Conservation (phyloP, 2,329 filamentous ascomycete genomes). For the Cytospora piceicola region DNA sequence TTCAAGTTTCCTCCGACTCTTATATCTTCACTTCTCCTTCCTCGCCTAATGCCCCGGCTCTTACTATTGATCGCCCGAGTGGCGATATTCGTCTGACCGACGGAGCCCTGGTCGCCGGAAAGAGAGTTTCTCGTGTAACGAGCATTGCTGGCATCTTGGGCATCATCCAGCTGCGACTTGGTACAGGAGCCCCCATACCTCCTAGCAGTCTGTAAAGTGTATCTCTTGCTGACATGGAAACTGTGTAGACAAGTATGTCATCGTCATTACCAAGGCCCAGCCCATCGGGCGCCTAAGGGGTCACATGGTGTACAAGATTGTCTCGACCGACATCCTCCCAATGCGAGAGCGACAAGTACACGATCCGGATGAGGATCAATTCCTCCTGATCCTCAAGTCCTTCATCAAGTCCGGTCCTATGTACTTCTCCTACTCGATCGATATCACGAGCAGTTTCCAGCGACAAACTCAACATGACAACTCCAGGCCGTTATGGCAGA, state of each 20-base stretch:
- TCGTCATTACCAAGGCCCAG: constrained; percentile 92
- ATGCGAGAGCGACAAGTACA: constrained; percentile 89
- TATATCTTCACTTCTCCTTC: constrained; percentile 98
- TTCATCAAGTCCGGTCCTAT: constrained; percentile 84
- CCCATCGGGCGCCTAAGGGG: constrained; percentile 90
- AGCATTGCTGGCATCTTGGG: constrained; percentile 95
- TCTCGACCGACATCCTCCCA: constrained; percentile 89
- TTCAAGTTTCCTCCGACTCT: constrained; percentile 87
- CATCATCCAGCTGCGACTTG: constrained; percentile 89
- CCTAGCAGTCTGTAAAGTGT: neutral
- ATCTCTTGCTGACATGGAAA: neutral
- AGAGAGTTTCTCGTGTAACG: constrained; percentile 74
- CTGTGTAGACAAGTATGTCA: constrained; percentile 84
- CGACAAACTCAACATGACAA: constrained; percentile 79
- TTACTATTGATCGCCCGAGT: constrained; percentile 89
- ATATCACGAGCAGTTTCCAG: constrained; percentile 96
- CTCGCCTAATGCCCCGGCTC: constrained; percentile 81
- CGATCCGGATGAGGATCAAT: constrained; percentile 93
- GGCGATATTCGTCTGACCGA: constrained; percentile 87
- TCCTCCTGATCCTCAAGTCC: constrained; percentile 78
- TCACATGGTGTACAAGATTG: constrained; percentile 93
- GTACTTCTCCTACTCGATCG: constrained; percentile 98
- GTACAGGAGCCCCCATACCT: constrained; percentile 52
- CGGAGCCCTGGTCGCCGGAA: constrained; percentile 73
- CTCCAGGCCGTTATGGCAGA: constrained; percentile 80